Evolutionary conservation across 179 eudicot genomes (phyloP), one percentile per base, ranked within the genome.

Genomic region (Spergularia azorica): DNA sequence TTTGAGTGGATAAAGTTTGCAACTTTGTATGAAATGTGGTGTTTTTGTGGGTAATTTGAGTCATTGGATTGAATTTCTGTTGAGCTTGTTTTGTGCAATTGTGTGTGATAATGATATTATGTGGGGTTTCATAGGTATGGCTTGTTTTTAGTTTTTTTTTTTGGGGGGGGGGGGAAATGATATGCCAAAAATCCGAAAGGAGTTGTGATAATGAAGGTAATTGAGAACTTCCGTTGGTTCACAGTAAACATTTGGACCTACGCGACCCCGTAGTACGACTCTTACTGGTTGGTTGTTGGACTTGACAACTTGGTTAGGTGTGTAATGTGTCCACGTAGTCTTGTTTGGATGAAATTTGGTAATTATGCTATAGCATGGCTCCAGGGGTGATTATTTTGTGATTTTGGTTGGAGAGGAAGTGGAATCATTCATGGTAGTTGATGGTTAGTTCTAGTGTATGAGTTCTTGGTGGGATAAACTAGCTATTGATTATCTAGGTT

Each of bases 341-440:
- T 63, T 63, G 39, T 36, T 36, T 13, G n/a, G 39, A 54, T 2
- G 56, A 63, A 3, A 63, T 0, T 8, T 14, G 67, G 50, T 32
- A 48, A 20, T 36, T 43, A 6, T 48, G 43, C 10, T 41, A 21
- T 17, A 57, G 41, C 10, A 55, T 48, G 60, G 16, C 17, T 20
- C 32, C 32, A 14, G 48, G 71, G 71, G 32, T 46, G 21, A 32
- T 55, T 48, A n/a, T 1, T 70, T 12, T 61, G 20, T 9, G 6
- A 13, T 50, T 70, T 21, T 32, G 63, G 46, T 76, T 54, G 1
- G n/a, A 65, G 46, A 43, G 26, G 32, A 41, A 58, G 68, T 16
- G 7, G 46, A 51, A 65, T 76, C 26, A 56, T 76, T 21, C 15
- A 58, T 80, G 76, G 57, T 59, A 58, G 48, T 57, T 58, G 77